Base-by-base conservation (phyloP, 352 stramenopile species). In the Phytophthora ohioensis region DNA sequence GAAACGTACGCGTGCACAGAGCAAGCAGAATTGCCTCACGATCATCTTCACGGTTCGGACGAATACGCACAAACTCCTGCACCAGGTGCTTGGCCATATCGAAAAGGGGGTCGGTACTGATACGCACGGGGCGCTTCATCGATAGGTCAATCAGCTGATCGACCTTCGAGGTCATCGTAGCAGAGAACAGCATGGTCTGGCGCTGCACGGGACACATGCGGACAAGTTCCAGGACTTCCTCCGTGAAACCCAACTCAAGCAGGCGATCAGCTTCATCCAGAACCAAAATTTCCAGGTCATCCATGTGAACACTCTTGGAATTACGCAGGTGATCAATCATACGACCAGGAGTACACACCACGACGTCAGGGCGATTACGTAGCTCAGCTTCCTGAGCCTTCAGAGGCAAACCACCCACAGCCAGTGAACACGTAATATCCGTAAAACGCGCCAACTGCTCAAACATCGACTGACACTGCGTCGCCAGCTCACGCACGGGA, bases 181-280 rank as follows among this genome's bases (percentile, higher is more conserved):
- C 98, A 52, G 97, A 99, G 79, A 99, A 99, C 2, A 99, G 77
- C 81, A 99, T 92, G 13, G 98, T 99, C 79, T 99, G 98, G 15
- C 98, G 86, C 53, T 95, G 88, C 31, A 92, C 74, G 7, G 98
- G 98, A 64, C 95, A 99, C 64, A 98, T 91, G 54, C 98, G 96
- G 54, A 99, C 85, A 21, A 99, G 84, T 80, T 99, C 94, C 30
- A 94, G 76, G 15, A 97, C 94, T 85, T 99, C 97, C 46, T 99
- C 97, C 21, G 97, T 96, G 81, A 99, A 99, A 35, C 98, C 98
- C 43, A 99, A 82, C 70, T 99, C 98, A 27, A 99, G 81, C 42
- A 99, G 75, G 1, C 97, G 91, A 85, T 99, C 98, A 17, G 90
- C 90, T 84, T 97, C 91, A 61, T 97, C 91, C 49, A 97, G 75